These are phyloP conservation scores for Xerocomellus intermedius DNA, from an alignment of 768 basidiomycete species.

Conservation along the genomic window DNA sequence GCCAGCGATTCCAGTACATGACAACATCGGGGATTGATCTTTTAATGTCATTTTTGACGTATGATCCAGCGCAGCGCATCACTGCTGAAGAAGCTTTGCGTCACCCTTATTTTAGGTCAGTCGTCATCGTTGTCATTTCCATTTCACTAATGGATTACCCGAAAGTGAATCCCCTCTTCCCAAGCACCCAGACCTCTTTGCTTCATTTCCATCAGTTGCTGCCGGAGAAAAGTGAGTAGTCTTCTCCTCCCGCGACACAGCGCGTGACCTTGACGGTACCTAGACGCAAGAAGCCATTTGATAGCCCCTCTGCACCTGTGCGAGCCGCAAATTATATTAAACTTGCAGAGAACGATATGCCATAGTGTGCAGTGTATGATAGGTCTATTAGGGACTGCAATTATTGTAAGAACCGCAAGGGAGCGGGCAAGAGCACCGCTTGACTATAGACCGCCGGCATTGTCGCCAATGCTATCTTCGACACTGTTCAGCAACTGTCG, in stretches of 20 bases:
- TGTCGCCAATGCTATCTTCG: slow-evolving; percentile 19
- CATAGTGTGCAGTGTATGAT: slow-evolving; percentile 14
- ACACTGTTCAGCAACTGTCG: slow-evolving; percentile 42
- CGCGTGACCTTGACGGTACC: slow-evolving; percentile 12
- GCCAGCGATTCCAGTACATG: slow-evolving; percentile 84
- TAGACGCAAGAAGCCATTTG: slow-evolving; percentile 75
- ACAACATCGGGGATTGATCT: slow-evolving; percentile 84
- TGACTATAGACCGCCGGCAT: slow-evolving; percentile 4
- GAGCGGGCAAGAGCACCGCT: background rate
- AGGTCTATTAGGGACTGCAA: background rate
- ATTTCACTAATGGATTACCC: background rate
- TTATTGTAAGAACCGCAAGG: background rate
- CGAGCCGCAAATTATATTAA: slow-evolving; percentile 68
- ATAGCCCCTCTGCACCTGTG: slow-evolving; percentile 78
- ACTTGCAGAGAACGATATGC: slow-evolving; percentile 60
- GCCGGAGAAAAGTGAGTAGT: slow-evolving; percentile 86
- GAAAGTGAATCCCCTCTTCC: slow-evolving; percentile 88
- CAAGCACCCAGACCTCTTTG: slow-evolving; percentile 94
- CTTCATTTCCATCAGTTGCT: slow-evolving; percentile 93
- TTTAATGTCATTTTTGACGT: slow-evolving; percentile 75
- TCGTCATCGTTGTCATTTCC: background rate
- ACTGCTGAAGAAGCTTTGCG: slow-evolving; percentile 85
- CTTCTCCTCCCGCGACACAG: background rate
- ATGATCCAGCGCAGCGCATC: slow-evolving; percentile 86
- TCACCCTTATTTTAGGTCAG: slow-evolving; percentile 88